phyloP scores from a whole-genome alignment of 345 rosid species.

The Syzygium grande region DNA sequence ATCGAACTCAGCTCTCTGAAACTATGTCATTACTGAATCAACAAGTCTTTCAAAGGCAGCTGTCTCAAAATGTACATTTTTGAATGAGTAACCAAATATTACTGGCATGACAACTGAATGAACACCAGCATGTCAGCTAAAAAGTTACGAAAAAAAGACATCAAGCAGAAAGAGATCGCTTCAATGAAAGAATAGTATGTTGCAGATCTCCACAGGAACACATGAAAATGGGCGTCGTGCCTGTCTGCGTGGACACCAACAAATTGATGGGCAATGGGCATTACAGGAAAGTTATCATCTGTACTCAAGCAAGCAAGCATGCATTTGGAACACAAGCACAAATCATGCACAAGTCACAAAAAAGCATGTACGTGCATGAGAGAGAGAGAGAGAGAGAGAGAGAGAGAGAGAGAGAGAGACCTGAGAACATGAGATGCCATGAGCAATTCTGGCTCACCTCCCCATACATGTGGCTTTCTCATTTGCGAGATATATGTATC shows the following conservation, averaged over 20 bases:
- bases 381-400: not conserved
- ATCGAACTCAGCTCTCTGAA: not conserved
- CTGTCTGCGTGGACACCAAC: not conserved
- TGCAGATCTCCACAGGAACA: not conserved
- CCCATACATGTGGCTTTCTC: slow-evolving; percentile 90
- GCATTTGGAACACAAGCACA: not conserved
- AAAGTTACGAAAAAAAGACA: not conserved
- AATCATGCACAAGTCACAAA: not conserved
- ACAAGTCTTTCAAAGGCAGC: not conserved
- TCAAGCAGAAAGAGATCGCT: not conserved
- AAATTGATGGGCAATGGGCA: not conserved
- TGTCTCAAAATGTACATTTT: not conserved
- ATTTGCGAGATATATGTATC: slow-evolving; percentile 66
- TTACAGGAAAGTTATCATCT: not conserved
- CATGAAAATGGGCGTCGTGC: not conserved
- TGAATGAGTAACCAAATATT: not conserved
- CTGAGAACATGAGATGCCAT: slow-evolving; percentile 92
- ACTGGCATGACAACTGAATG: not conserved
- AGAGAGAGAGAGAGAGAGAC: slow-evolving; percentile 24
- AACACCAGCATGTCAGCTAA: not conserved
- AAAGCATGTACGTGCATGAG: not conserved
- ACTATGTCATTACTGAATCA: not conserved
- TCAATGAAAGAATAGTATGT: not conserved
- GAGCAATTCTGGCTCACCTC: slow-evolving; percentile 97
- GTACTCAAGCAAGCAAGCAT: not conserved